Evolutionary conservation across 2,329 filamentous ascomycete species (phyloP).

Genomic region (Zymoseptoria crescenta): DNA sequence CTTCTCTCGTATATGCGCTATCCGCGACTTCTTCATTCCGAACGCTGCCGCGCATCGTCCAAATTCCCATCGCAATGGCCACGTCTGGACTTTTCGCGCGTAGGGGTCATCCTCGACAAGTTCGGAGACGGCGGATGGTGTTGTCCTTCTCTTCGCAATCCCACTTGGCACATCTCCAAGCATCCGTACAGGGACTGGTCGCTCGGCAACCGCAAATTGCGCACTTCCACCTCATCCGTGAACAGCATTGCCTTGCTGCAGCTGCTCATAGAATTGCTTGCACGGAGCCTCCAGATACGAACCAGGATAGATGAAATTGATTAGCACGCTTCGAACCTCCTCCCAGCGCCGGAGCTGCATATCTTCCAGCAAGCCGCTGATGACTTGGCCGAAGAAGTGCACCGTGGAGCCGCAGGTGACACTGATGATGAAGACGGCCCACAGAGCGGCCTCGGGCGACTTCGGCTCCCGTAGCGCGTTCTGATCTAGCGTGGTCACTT

Average conservation of each 20-base stretch:
- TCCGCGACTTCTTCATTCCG: too few relatives aligned
- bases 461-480: constrained; percentile 23
- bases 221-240: neutral
- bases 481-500: constrained; percentile 24
- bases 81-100: neutral
- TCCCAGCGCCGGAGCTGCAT: constrained; percentile 26
- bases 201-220: neutral
- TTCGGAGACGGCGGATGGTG: neutral
- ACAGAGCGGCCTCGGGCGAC: constrained; percentile 26
- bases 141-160: neutral
- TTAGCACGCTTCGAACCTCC: constrained; percentile 25
- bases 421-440: constrained; percentile 29
- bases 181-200: neutral
- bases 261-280: constrained; percentile 23
- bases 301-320: constrained; percentile 30
- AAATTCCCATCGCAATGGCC: too few relatives aligned
- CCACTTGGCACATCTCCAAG: neutral
- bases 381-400: constrained; percentile 17
- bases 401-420: constrained; percentile 26
- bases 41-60: too few relatives aligned
- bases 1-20: neutral
- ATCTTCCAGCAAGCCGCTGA: constrained; percentile 20
- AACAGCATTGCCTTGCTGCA: constrained; percentile 4
- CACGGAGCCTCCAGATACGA: constrained; percentile 28
- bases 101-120: neutral